These are phyloP conservation scores for Warburgia ugandensis DNA, from an alignment of 164 flowering plant species.

Conservation along the genomic window DNA sequence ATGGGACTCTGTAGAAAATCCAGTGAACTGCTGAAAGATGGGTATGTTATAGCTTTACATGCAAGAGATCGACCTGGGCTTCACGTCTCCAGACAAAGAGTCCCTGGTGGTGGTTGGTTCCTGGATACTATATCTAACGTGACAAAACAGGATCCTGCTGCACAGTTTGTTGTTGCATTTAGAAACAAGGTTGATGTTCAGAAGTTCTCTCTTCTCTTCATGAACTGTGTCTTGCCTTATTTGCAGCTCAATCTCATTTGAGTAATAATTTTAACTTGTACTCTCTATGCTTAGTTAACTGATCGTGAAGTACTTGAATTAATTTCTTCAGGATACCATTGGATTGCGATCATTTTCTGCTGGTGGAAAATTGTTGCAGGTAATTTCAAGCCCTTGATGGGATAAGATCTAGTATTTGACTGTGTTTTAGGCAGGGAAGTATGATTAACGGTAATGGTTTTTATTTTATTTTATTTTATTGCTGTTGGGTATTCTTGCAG, in stretches of 20 bases:
- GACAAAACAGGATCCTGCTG: slow-evolving; percentile 95
- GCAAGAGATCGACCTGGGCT: slow-evolving; percentile 61
- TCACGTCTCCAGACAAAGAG: slow-evolving; percentile 90
- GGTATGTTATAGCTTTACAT: slow-evolving; percentile 78
- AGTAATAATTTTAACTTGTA: too few relatives aligned
- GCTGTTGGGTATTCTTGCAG: too few relatives aligned
- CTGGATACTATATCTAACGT: slow-evolving; percentile 76
- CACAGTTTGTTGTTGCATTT: slow-evolving; percentile 83
- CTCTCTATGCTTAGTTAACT: too few relatives aligned
- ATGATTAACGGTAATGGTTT: too few relatives aligned
- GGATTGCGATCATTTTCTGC: slow-evolving; percentile 96
- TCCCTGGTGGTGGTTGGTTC: slow-evolving; percentile 93
- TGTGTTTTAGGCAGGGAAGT: too few relatives aligned
- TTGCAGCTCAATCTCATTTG: too few relatives aligned
- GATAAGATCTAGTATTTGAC: too few relatives aligned
- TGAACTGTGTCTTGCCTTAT: too few relatives aligned
- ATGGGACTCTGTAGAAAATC: slow-evolving; percentile 34
- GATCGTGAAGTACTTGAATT: too few relatives aligned
- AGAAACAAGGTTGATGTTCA: slow-evolving; percentile 82
- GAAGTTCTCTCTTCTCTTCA: too few relatives aligned
- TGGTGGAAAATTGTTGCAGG: slow-evolving; percentile 98
- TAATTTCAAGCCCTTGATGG: too few relatives aligned
- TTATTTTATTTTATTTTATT: too few relatives aligned
- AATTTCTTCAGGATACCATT: slow-evolving; percentile 62
- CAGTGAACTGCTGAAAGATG: slow-evolving; percentile 69